Conservation (phyloP, 2,329 filamentous ascomycete genomes). For the Aspergillus udagawae region DNA sequence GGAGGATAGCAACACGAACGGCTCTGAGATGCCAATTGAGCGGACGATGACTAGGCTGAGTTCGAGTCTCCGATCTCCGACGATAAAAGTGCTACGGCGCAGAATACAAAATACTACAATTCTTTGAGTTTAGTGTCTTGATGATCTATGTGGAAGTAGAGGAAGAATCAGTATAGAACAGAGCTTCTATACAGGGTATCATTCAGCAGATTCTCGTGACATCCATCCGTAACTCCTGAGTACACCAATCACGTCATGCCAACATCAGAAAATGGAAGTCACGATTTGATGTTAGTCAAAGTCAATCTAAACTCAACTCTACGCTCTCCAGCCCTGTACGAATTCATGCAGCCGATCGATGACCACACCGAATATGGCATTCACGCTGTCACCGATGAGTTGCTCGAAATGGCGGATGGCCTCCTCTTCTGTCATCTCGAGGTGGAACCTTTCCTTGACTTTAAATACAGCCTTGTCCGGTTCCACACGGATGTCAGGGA, state of each 20-base stretch:
- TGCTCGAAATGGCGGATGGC: slow-evolving; percentile 83
- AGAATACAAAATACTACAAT: no score
- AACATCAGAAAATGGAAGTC: background rate
- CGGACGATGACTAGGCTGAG: no score
- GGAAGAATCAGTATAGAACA: background rate
- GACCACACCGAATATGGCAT: slow-evolving; percentile 84
- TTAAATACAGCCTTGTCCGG: slow-evolving; percentile 92
- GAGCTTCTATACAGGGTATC: slow-evolving; percentile 14
- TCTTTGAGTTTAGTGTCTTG: no score
- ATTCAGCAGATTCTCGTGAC: slow-evolving; percentile 1
- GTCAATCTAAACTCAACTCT: background rate
- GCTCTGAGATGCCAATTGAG: no score
- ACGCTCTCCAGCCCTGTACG: slow-evolving; percentile 85
- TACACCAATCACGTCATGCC: background rate
- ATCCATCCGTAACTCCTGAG: background rate
- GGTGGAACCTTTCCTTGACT: slow-evolving; percentile 88
- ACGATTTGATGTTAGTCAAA: background rate
- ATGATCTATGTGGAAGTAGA: background rate
- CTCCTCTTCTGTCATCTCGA: slow-evolving; percentile 89
- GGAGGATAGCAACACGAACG: no score
- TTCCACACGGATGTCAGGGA: slow-evolving; percentile 89
- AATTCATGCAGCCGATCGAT: slow-evolving; percentile 94
- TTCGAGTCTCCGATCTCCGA: no score
- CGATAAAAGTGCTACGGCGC: no score
- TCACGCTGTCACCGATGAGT: slow-evolving; percentile 85